phyloP scores from a whole-genome alignment of 1,139 yeast species.

The Magnusiomyces sp. region DNA sequence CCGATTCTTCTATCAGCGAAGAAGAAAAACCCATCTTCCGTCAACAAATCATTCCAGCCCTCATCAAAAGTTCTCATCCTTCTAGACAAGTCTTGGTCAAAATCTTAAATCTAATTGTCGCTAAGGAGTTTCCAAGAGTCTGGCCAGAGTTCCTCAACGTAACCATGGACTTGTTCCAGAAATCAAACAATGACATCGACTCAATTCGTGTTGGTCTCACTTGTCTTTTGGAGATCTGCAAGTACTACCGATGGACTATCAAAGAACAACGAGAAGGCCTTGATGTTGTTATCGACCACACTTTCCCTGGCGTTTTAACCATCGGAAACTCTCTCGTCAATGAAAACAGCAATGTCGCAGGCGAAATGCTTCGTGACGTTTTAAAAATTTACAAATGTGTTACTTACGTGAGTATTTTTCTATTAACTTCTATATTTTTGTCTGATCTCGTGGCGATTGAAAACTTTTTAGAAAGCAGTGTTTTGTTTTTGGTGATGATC shows the following conservation, averaged over 20 bases:
- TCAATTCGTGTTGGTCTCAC: constrained; percentile 68
- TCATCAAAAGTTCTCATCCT: constrained; percentile 36
- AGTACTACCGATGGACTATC: constrained; percentile 69
- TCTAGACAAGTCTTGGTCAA: constrained; percentile 57
- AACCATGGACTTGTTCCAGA: constrained; percentile 51
- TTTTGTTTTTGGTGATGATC: too few species aligned
- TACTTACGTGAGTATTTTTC: constrained; percentile 34
- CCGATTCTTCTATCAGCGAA: constrained; percentile 39
- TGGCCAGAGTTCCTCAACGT: constrained; percentile 64
- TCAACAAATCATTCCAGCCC: constrained; percentile 46
- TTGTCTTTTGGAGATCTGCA: constrained; percentile 64
- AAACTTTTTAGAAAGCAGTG: too few species aligned
- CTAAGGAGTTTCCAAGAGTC: constrained; percentile 55
- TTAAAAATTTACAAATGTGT: constrained; percentile 76
- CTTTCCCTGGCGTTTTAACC: constrained; percentile 61
- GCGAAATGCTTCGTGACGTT: constrained; percentile 71
- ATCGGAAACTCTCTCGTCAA: constrained; percentile 54
- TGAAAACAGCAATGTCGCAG: constrained; percentile 40
- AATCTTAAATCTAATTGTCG: constrained; percentile 56
- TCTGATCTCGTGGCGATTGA: too few species aligned
- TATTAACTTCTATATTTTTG: background rate
- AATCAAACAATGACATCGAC: constrained; percentile 45
- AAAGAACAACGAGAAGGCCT: constrained; percentile 52
- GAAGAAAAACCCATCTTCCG: constrained; percentile 70
- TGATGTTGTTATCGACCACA: constrained; percentile 51